Percentiles rank a stretch among this genome's conserved stretches.
Conservation (phyloP, 495 filamentous ascomycete species). For the Penicillium steckii region DNA sequence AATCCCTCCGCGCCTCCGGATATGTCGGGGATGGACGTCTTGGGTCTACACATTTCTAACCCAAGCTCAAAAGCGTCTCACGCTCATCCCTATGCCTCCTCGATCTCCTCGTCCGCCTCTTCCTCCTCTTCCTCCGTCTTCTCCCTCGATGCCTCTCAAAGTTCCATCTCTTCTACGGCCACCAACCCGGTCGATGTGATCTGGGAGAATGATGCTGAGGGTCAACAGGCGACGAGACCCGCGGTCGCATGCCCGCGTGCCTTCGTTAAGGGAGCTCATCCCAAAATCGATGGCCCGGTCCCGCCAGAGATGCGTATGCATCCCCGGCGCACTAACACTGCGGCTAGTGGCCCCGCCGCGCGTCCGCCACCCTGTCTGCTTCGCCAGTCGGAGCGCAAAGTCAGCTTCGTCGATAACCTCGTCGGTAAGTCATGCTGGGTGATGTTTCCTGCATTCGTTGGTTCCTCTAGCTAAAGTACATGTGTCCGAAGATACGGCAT, state of each 20-base stretch:
- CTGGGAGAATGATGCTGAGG: slow-evolving; percentile 47
- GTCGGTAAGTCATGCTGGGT: slow-evolving; percentile 78
- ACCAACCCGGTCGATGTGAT: slow-evolving; percentile 47
- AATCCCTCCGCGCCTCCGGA: slow-evolving; percentile 31
- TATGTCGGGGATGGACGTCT: slow-evolving; percentile 51
- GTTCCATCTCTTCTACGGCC: slow-evolving; percentile 49
- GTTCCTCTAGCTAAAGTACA: slow-evolving; percentile 21
- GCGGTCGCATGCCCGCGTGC: slow-evolving; percentile 24
- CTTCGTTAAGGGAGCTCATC: slow-evolving; percentile 27
- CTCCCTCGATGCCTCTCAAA: slow-evolving; percentile 64
- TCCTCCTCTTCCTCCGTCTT: slow-evolving; percentile 79
- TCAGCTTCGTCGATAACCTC: slow-evolving; percentile 94
- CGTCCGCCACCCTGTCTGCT: slow-evolving; percentile 78
- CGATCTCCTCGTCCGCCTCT: slow-evolving; percentile 70
- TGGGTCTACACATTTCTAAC: slow-evolving; percentile 47
- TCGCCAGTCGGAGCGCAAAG: slow-evolving; percentile 90
- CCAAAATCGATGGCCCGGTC: slow-evolving; percentile 48
- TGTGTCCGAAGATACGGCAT: slow-evolving; percentile 74
- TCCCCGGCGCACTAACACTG: slow-evolving; percentile 68
- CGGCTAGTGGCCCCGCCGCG: slow-evolving; percentile 49
- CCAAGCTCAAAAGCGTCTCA: slow-evolving; percentile 38
- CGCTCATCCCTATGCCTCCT: slow-evolving; percentile 61
- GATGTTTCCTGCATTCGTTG: slow-evolving; percentile 15
- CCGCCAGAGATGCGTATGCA: slow-evolving; percentile 73
- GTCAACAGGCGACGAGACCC: slow-evolving; percentile 25